Conservation (phyloP, 139 green algal species). For the Coelastrella sp. region DNA sequence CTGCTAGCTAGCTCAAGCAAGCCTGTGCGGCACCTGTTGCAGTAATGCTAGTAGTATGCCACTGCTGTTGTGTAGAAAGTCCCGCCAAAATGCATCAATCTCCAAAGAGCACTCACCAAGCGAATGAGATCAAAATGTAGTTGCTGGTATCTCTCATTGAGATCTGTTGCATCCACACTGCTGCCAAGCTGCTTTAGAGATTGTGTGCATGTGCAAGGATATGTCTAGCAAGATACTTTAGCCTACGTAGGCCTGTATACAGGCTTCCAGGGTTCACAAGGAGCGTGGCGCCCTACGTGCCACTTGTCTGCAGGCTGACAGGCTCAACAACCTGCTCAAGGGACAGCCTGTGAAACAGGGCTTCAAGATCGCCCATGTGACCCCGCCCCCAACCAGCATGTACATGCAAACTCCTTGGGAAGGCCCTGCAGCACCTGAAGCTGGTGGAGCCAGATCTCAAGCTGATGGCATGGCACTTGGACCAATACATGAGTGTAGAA, state of each 20-base stretch:
- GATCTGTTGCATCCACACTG: no score
- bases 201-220: no score
- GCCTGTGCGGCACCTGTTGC: no score
- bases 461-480: not conserved
- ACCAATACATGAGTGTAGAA: not conserved
- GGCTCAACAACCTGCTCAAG: slow-evolving; percentile 41
- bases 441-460: not conserved
- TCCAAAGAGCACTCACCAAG: no score
- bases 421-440: not conserved
- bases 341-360: slow-evolving; percentile 58
- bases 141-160: not conserved
- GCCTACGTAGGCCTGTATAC: not conserved
- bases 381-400: slow-evolving; percentile 51
- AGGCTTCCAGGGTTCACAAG: no score
- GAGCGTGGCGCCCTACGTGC: no score
- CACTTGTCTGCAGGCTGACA: slow-evolving; percentile 42
- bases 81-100: no score
- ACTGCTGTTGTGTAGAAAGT: no score
- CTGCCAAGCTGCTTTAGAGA: no score
- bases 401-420: slow-evolving; percentile 25
- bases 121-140: no score
- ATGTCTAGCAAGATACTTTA: not conserved
- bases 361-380: slow-evolving; percentile 55
- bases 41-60: no score
- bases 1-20: no score